Percentiles rank a stretch among this genome's conserved stretches.
Evolutionary conservation across 2,329 filamentous ascomycete genomes (phyloP).

Genomic region (Coniochaeta ligniaria): DNA sequence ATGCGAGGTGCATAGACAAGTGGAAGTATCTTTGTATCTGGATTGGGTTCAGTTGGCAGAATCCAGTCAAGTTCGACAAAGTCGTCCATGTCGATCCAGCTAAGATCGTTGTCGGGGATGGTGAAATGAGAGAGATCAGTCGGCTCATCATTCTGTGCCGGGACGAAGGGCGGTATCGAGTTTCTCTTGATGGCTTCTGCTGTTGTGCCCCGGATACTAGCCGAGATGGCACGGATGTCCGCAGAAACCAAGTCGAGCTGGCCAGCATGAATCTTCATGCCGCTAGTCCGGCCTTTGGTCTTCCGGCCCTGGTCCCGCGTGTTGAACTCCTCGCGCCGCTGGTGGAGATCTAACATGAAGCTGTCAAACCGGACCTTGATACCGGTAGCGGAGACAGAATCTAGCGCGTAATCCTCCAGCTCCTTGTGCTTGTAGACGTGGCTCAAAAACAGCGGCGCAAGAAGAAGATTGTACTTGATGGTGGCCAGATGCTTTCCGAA

Average conservation of each 20-base stretch:
- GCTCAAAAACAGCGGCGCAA: constrained; percentile 89
- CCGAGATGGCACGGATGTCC: constrained; percentile 88
- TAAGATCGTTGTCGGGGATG: constrained; percentile 90
- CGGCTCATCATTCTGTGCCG: constrained; percentile 47
- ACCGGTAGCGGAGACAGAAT: constrained; percentile 82
- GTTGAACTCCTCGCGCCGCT: constrained; percentile 85
- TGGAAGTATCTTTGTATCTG: constrained; percentile 89
- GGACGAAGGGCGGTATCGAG: constrained; percentile 41
- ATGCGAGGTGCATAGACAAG: constrained; percentile 89
- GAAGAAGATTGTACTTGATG: constrained; percentile 91
- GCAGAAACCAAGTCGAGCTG: constrained; percentile 88
- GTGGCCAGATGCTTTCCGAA: constrained; percentile 96
- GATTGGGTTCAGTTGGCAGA: constrained; percentile 79
- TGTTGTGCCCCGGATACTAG: constrained; percentile 75
- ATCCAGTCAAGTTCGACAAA: constrained; percentile 99
- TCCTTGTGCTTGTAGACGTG: constrained; percentile 99
- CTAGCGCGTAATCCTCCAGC: constrained; percentile 72
- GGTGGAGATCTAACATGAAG: constrained; percentile 95
- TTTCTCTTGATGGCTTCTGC: constrained; percentile 65
- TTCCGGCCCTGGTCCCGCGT: constrained; percentile 71
- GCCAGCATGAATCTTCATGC: constrained; percentile 92
- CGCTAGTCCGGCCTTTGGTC: constrained; percentile 73
- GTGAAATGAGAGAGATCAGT: constrained; percentile 81
- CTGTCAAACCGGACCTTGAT: constrained; percentile 93
- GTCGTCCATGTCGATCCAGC: constrained; percentile 99